These are phyloP conservation scores for Galerina sulciceps DNA, from an alignment of 768 basidiomycete species.

Conservation along the genomic window DNA sequence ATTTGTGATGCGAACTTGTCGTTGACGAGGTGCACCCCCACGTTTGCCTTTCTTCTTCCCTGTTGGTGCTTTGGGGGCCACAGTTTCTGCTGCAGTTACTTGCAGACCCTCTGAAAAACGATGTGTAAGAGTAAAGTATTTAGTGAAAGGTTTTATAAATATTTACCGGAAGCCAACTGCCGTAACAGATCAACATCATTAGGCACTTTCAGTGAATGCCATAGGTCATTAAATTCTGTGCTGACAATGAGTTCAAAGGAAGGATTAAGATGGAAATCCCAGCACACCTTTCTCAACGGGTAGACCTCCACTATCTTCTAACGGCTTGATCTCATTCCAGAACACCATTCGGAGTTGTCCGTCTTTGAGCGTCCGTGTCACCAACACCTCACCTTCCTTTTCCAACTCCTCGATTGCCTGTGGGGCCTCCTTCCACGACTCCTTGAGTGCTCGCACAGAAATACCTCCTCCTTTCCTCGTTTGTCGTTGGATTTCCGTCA, in stretches of 20 bases:
- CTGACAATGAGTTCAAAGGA: slow-evolving; percentile 16
- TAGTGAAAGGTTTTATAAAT: background rate
- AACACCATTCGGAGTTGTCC: slow-evolving; percentile 85
- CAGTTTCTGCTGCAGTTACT: slow-evolving; percentile 70
- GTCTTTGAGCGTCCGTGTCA: slow-evolving; percentile 86
- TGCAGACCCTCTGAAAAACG: slow-evolving; percentile 71
- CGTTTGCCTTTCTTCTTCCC: slow-evolving; percentile 83
- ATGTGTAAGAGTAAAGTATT: slow-evolving; percentile 10
- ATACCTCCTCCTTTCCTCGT: slow-evolving; percentile 86
- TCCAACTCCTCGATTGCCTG: slow-evolving; percentile 88
- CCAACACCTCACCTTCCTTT: slow-evolving; percentile 84
- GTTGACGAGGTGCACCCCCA: slow-evolving; percentile 70
- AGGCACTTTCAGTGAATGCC: slow-evolving; percentile 85
- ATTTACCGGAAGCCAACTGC: slow-evolving; percentile 73
- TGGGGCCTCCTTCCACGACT: slow-evolving; percentile 90
- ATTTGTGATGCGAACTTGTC: slow-evolving; percentile 86
- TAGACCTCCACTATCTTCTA: slow-evolving; percentile 70
- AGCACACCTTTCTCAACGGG: slow-evolving; percentile 79
- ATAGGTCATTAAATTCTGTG: slow-evolving; percentile 84
- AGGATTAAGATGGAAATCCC: background rate
- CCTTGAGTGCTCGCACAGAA: slow-evolving; percentile 81
- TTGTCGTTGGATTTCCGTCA: slow-evolving; percentile 86
- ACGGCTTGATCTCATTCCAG: slow-evolving; percentile 87
- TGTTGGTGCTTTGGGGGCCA: slow-evolving; percentile 55
- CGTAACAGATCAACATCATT: slow-evolving; percentile 83